A percentile compares a stretch with the other conserved stretches of the same genome.
phyloP scores from a whole-genome alignment of 192 early-diverging fungal genomes.

The Backusella macrospora region DNA sequence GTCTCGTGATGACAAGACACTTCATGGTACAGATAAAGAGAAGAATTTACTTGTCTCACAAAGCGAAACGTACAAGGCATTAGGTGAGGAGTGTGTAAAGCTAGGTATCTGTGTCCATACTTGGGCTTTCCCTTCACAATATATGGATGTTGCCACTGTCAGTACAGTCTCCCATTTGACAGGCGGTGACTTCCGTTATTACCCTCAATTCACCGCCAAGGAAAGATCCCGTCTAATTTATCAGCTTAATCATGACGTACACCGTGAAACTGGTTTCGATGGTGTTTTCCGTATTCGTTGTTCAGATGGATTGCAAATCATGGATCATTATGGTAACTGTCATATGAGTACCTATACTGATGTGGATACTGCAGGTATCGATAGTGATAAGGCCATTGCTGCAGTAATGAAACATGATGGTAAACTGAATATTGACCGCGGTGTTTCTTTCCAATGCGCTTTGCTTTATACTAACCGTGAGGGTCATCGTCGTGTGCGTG shows the following conservation, averaged over 20 bases:
- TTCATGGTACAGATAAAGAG: constrained; percentile 95
- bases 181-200: constrained; percentile 84
- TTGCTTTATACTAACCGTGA: constrained; percentile 91
- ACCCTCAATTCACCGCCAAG: constrained; percentile 77
- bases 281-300: constrained; percentile 88
- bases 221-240: constrained; percentile 77
- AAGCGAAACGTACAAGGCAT: constrained; percentile 82
- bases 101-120: constrained; percentile 83
- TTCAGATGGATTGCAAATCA: constrained; percentile 85
- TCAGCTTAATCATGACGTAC: constrained; percentile 73
- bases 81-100: constrained; percentile 83
- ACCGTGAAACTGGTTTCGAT: constrained; percentile 86
- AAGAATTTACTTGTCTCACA: constrained; percentile 83
- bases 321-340: constrained; percentile 94
- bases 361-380: constrained; percentile 90
- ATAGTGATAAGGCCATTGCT: constrained; percentile 84
- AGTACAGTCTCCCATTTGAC: constrained; percentile 79
- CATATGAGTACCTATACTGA: constrained; percentile 94
- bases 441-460: constrained; percentile 93
- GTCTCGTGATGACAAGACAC: constrained; percentile 84
- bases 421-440: constrained; percentile 85
- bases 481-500: constrained; percentile 91
- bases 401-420: constrained; percentile 90
- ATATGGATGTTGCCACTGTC: constrained; percentile 89
- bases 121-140: constrained; percentile 87